phyloP scores from a whole-genome alignment of 2,329 filamentous ascomycete species.

The Aspergillus calidoustus region DNA sequence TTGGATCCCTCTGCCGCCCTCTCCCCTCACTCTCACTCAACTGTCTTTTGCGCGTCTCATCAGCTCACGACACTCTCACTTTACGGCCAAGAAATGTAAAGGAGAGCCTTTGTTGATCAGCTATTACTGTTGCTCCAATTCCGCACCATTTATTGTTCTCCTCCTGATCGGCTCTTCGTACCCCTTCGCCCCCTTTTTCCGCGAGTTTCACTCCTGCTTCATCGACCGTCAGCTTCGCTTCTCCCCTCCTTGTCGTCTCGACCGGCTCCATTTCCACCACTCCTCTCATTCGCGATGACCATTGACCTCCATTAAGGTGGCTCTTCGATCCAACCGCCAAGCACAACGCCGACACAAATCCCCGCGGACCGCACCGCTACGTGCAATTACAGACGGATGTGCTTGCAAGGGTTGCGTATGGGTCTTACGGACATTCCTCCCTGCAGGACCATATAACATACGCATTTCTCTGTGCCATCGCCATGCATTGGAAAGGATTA shows the following conservation, averaged over 20 bases:
- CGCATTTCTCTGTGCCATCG: slow-evolving; percentile 28
- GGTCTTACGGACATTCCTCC: slow-evolving; percentile 23
- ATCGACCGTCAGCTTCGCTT: slow-evolving; percentile 14
- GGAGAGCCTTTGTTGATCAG: slow-evolving; percentile 9
- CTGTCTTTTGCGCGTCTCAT: slow-evolving; percentile 7
- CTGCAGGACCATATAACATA: slow-evolving; percentile 26
- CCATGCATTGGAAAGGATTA: slow-evolving; percentile 48
- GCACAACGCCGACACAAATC: slow-evolving; percentile 4
- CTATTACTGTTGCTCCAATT: slow-evolving; percentile 10
- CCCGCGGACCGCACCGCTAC: slow-evolving; percentile 11
- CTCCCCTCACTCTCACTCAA: background rate
- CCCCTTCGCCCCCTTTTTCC: slow-evolving; percentile 25
- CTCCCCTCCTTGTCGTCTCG: slow-evolving; percentile 17
- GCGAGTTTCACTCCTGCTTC: slow-evolving; percentile 20
- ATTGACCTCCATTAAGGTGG: slow-evolving; percentile 22
- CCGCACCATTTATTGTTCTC: slow-evolving; percentile 10
- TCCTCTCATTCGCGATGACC: slow-evolving; percentile 23
- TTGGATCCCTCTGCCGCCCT: slow-evolving; percentile 10
- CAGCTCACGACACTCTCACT: slow-evolving; percentile 1
- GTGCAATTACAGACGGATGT: slow-evolving; percentile 4
- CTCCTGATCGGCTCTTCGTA: slow-evolving; percentile 23
- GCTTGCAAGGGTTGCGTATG: slow-evolving; percentile 26
- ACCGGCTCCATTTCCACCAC: slow-evolving; percentile 7
- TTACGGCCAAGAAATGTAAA: slow-evolving; percentile 22
- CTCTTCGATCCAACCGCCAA: slow-evolving; percentile 12